A percentile compares a stretch with the other conserved stretches of the same genome.
These are phyloP conservation scores for Fraxinus platypoda DNA, from an alignment of 305 asterid species.

Conservation along the genomic window DNA sequence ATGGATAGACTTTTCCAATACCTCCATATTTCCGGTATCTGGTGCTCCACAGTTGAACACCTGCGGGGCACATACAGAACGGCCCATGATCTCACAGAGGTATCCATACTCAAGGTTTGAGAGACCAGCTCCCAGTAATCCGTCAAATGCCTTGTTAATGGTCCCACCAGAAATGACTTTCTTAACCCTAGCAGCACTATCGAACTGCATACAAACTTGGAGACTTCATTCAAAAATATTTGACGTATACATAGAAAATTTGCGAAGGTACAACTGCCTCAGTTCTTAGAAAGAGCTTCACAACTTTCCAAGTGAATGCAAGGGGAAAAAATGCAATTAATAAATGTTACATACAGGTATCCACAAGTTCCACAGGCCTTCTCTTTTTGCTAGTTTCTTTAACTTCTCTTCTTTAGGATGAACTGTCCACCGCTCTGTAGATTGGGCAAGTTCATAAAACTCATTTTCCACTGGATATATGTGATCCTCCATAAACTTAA, in stretches of 20 bases:
- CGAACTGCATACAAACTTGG: neutral
- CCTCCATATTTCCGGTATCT: conserved; percentile 99
- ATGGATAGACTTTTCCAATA: conserved; percentile 28
- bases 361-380: conserved; percentile 88
- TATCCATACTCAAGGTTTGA: conserved; percentile 91
- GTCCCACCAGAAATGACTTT: conserved; percentile 40
- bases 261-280: neutral
- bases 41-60: conserved; percentile 97
- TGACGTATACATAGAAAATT: neutral
- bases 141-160: conserved; percentile 39
- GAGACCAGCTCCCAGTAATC: conserved; percentile 77
- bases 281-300: neutral
- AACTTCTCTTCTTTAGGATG: conserved; percentile 89
- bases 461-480: conserved; percentile 80
- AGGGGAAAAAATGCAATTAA: neutral
- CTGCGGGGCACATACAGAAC: conserved; percentile 93
- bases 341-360: conserved; percentile 70
- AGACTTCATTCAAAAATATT: neutral
- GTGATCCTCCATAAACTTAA: conserved; percentile 76
- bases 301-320: neutral
- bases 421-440: conserved; percentile 72
- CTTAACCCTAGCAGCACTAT: neutral
- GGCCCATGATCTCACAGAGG: conserved; percentile 92
- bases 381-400: conserved; percentile 75
- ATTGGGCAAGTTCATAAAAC: conserved; percentile 70